Conservation (phyloP, 108 stramenopile species). For the Phaeodactylum tricornutum region DNA sequence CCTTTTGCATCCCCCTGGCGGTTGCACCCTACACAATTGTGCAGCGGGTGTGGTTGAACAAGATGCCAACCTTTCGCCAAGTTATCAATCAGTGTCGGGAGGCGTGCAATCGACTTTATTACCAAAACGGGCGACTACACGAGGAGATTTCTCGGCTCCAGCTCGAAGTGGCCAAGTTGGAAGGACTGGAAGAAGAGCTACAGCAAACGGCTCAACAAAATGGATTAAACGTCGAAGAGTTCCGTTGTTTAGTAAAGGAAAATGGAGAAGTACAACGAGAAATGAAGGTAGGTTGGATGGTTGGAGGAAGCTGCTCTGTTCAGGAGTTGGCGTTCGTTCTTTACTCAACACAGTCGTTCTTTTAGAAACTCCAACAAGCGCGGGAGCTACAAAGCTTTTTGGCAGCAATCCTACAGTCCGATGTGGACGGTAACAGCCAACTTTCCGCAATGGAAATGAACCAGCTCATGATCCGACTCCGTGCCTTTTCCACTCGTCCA, state of each 20-base stretch:
- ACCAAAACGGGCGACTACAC: conserved; percentile 8
- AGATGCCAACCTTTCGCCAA: conserved; percentile 16
- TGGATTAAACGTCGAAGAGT: conserved; percentile 12
- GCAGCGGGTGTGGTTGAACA: conserved; percentile 15
- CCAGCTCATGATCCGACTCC: neutral
- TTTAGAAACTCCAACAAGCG: neutral
- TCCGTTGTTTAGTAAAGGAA: conserved; percentile 14
- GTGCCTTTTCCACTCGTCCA: neutral
- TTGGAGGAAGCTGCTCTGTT: neutral
- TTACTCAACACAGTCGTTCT: neutral
- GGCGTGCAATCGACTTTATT: conserved; percentile 11
- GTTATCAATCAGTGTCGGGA: conserved; percentile 13
- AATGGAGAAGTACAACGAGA: conserved; percentile 17
- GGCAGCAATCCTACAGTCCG: neutral
- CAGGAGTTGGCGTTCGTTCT: neutral
- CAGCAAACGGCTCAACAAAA: conserved; percentile 13
- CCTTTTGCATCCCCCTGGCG: conserved; percentile 24
- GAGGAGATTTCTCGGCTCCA: conserved; percentile 13
- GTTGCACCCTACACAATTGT: conserved; percentile 16
- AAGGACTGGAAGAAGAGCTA: conserved; percentile 16
- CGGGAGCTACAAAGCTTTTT: neutral
- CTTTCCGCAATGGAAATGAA: neutral
- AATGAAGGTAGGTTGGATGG: conserved; percentile 19
- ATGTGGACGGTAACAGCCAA: neutral
- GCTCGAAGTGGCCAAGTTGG: conserved; percentile 14